Evolutionary conservation across 805 yeast genomes (phyloP), one percentile per base, ranked within the genome.

Genomic region (Nakazawaea peltata): DNA sequence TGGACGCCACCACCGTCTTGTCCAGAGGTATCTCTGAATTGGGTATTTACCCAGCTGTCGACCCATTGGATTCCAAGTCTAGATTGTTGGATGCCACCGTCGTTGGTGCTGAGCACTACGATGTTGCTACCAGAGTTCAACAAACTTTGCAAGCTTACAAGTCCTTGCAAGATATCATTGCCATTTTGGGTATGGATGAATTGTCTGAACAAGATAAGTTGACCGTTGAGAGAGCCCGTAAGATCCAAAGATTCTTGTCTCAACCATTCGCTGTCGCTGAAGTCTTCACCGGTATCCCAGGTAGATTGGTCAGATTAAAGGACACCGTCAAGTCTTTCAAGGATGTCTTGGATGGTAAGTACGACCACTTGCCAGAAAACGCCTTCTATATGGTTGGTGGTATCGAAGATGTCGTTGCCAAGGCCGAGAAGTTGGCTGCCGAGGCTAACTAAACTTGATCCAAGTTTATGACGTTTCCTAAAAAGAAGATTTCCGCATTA

Each of bases 311-410:
- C 49, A 81, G 96, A 72, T 77, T 92, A 66, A 82, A 84, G 75
- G 97, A 92, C 58, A 92, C 97, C 55, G 71, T 92, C 63, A 63
- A 69, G 51, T 90, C 97, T 42, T 92, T 92, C 90, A 87, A 77
- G 77, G 98, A 79, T 59, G 95, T 92, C 57, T 79, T 92, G 60
- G 97, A 77, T 26, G 98, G 98, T 74, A 92, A 92, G 78, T 87
- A 92, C 77, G 98, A 92, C 71, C 81, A 81, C 74, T 80, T 92
- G 60, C 98, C 98, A 65, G 98, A 92, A 77, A 84, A 81, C 65
- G 98, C 98, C 58, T 92, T 92, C 94, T 92, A 92, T 73, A 92
- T 92, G 98, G 98, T 92, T 70, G 98, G 98, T 75, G 95, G 95
- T 75, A 88, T 92, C 60, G 97, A 88, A 67, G 98, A 92, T 70